Conservation (phyloP, 768 basidiomycete genomes). For the Trametes villosa region DNA sequence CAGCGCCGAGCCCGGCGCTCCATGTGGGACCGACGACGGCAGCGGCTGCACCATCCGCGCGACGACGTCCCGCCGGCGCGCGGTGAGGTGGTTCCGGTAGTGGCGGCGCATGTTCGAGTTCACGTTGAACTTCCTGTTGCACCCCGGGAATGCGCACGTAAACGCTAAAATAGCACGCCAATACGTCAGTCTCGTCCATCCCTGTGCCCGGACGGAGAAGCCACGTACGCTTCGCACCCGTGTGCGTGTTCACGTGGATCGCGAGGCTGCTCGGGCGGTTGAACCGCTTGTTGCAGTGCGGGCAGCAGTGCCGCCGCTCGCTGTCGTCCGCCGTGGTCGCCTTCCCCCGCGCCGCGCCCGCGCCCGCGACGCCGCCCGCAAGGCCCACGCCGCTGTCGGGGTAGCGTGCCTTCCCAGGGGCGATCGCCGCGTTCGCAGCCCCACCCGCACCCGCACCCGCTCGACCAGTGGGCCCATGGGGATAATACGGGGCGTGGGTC, state of each 20-base stretch:
- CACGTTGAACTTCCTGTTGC: conserved; percentile 79
- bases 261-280: conserved; percentile 69
- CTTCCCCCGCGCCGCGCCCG: neutral
- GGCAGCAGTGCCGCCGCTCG: conserved; percentile 27
- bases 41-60: conserved; percentile 22
- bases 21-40: neutral
- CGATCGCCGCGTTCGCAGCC: neutral
- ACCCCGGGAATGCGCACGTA: conserved; percentile 63
- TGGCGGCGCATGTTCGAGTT: conserved; percentile 87
- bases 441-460: neutral
- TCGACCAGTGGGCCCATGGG: neutral
- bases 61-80: conserved; percentile 20
- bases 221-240: conserved; percentile 46
- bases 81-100: conserved; percentile 62
- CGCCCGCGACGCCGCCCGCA: neutral
- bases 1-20: neutral
- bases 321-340: conserved; percentile 13
- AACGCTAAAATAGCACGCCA: conserved; percentile 52
- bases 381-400: neutral
- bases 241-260: conserved; percentile 71
- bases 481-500: conserved; percentile 2
- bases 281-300: conserved; percentile 64
- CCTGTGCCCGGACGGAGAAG: too few species aligned
- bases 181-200: neutral
- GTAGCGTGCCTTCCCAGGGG: conserved; percentile 9